phyloP scores from a whole-genome alignment of 176 grass and related monocot species.

The Musa schizocarpa region DNA sequence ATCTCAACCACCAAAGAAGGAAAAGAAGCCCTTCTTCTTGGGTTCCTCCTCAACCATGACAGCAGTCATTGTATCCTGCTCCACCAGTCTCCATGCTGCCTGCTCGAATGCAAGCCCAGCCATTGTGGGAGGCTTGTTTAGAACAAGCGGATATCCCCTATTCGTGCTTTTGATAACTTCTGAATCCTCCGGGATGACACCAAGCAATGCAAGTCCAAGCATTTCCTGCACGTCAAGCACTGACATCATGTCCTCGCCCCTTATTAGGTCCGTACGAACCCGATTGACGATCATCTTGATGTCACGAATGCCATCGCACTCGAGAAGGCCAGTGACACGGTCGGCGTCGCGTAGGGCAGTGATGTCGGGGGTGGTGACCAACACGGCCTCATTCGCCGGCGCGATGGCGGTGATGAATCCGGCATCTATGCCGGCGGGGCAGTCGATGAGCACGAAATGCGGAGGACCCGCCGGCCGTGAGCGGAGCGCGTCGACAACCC shows the following conservation, averaged over 20 bases:
- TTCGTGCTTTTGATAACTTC: constrained; percentile 90
- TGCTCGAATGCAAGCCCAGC: constrained; percentile 86
- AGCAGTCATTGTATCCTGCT: constrained; percentile 76
- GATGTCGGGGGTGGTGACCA: constrained; percentile 83
- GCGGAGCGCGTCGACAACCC: constrained; percentile 69
- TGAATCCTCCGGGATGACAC: constrained; percentile 64
- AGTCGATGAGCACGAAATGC: constrained; percentile 29
- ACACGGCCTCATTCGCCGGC: constrained; percentile 70
- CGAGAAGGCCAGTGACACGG: constrained; percentile 60
- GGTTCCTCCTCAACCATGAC: constrained; percentile 80
- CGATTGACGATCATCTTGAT: constrained; percentile 89
- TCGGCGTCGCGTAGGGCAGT: constrained; percentile 81
- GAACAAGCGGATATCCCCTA: constrained; percentile 58
- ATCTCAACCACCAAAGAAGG: constrained; percentile 49
- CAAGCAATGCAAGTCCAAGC: constrained; percentile 74
- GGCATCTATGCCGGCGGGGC: constrained; percentile 50
- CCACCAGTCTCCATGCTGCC: constrained; percentile 69
- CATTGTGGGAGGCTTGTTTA: constrained; percentile 53
- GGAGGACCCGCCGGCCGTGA: constrained; percentile 29
- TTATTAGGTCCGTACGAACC: constrained; percentile 67
- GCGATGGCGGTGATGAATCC: constrained; percentile 92
- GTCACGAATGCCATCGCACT: constrained; percentile 85
- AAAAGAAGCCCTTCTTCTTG: constrained; percentile 65
- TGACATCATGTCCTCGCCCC: constrained; percentile 97
- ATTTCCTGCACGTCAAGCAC: constrained; percentile 89